Conservation (phyloP, 2,329 filamentous ascomycete genomes). For the Fusarium annulatum region DNA sequence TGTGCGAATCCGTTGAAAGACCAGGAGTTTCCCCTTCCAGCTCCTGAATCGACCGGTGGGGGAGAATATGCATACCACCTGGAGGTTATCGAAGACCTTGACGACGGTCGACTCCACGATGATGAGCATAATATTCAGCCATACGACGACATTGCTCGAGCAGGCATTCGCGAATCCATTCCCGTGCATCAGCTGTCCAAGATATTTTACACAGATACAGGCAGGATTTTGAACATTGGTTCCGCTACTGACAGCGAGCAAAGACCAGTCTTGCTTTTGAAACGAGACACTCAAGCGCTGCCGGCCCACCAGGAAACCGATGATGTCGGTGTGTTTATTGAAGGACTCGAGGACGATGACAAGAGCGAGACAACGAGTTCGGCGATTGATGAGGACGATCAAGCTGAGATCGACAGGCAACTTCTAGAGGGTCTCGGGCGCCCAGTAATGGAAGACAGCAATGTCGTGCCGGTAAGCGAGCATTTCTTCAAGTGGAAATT, state of each 20-base stretch:
- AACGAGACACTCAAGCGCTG: constrained; percentile 43
- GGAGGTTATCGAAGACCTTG: constrained; percentile 82
- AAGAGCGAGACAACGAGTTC: constrained; percentile 23
- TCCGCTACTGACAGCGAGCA: constrained; percentile 61
- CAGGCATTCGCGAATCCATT: constrained; percentile 65
- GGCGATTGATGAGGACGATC: constrained; percentile 44
- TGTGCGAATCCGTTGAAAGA: not conserved
- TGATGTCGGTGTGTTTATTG: constrained; percentile 49
- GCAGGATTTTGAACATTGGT: constrained; percentile 85
- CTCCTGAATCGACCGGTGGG: not conserved
- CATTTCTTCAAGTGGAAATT: constrained; percentile 52
- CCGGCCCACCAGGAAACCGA: constrained; percentile 1
- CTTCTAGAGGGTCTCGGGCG: constrained; percentile 45
- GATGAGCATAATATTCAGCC: constrained; percentile 48
- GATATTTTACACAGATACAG: constrained; percentile 93
- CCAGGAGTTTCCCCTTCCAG: not conserved
- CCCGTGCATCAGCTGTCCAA: constrained; percentile 76
- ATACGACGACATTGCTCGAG: constrained; percentile 55
- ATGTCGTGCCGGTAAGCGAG: not conserved
- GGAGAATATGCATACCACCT: constrained; percentile 79
- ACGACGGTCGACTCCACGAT: constrained; percentile 66
- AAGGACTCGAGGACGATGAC: constrained; percentile 52
- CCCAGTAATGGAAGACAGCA: not conserved
- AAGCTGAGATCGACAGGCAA: constrained; percentile 61
- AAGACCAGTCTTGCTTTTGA: constrained; percentile 50